Evolutionary conservation across 345 rosid genomes (phyloP).

Genomic region (Toxicodendron radicans): DNA sequence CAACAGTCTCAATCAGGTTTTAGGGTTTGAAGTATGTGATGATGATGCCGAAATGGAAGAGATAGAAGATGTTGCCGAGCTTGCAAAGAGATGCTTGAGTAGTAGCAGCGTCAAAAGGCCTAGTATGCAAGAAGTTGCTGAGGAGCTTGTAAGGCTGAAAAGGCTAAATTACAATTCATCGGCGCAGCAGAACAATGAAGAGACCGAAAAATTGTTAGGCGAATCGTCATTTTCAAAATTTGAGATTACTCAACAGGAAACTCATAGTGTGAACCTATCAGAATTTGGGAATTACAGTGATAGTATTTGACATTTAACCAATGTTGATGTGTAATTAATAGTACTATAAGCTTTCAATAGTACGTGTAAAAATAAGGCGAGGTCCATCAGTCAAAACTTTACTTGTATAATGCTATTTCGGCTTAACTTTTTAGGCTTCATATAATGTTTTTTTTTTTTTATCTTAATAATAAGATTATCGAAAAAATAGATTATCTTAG

Average conservation of each 20-base stretch:
- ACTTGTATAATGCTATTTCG: too few species aligned
- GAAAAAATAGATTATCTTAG: too few species aligned
- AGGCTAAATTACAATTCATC: background rate
- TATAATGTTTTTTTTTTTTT: too few species aligned
- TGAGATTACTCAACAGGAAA: background rate
- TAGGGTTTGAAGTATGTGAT: conserved; percentile 9
- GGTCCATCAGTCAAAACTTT: too few species aligned
- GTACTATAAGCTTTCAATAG: too few species aligned
- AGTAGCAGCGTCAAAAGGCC: conserved; percentile 18
- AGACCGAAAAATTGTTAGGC: background rate
- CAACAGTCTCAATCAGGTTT: background rate
- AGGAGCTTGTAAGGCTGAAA: conserved; percentile 11
- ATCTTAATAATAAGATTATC: too few species aligned
- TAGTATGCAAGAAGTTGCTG: conserved; percentile 20
- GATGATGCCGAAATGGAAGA: conserved; percentile 21
- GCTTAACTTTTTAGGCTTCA: too few species aligned
- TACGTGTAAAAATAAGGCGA: too few species aligned
- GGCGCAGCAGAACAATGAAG: conserved; percentile 7
- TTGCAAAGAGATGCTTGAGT: conserved; percentile 18
- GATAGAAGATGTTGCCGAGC: conserved; percentile 21
- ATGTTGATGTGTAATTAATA: too few species aligned
- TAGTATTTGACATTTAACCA: background rate
- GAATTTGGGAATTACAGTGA: background rate
- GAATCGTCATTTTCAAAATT: background rate
- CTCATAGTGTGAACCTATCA: background rate